phyloP scores from a whole-genome alignment of 352 stramenopile genomes.

The Thalassiosira mediterranea region DNA sequence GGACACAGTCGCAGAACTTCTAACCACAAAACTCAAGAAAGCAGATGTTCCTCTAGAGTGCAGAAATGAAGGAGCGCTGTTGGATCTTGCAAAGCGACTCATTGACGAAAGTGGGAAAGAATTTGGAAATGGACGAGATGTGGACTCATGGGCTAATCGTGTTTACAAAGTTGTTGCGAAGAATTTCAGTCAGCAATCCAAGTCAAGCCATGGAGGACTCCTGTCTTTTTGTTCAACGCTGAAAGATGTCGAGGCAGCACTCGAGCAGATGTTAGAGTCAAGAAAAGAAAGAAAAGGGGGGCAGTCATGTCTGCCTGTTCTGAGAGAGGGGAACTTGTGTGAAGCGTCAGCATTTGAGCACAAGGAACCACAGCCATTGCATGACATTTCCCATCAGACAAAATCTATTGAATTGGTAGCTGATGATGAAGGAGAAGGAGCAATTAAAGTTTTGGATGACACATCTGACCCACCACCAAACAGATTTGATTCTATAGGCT shows the following conservation, averaged over 20 bases:
- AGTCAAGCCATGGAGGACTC: not conserved
- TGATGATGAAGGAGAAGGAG: not conserved
- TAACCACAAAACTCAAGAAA: conserved; percentile 14
- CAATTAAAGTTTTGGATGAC: conserved; percentile 1
- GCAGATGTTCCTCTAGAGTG: conserved; percentile 29
- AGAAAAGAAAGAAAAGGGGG: conserved; percentile 8
- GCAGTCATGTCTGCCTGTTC: conserved; percentile 12
- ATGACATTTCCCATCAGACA: not conserved
- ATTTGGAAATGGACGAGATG: conserved; percentile 55
- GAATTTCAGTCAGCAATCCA: conserved; percentile 14
- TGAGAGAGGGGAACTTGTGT: not conserved
- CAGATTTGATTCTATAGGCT: conserved; percentile 16
- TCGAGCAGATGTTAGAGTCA: conserved; percentile 24
- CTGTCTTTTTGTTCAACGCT: conserved; percentile 18
- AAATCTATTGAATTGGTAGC: conserved; percentile 1
- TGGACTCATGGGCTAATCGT: conserved; percentile 25
- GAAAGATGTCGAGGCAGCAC: conserved; percentile 9
- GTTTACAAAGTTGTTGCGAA: conserved; percentile 36
- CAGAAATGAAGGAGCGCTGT: conserved; percentile 10
- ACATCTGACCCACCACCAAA: not conserved
- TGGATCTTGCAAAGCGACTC: conserved; percentile 18
- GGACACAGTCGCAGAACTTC: conserved; percentile 30
- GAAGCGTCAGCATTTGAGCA: conserved; percentile 8
- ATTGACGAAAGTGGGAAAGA: conserved; percentile 16
- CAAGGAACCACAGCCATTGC: not conserved